Evolutionary conservation across 2,329 filamentous ascomycete species (phyloP), one percentile per base, ranked within the genome.

Genomic region (Colletotrichum filicis): DNA sequence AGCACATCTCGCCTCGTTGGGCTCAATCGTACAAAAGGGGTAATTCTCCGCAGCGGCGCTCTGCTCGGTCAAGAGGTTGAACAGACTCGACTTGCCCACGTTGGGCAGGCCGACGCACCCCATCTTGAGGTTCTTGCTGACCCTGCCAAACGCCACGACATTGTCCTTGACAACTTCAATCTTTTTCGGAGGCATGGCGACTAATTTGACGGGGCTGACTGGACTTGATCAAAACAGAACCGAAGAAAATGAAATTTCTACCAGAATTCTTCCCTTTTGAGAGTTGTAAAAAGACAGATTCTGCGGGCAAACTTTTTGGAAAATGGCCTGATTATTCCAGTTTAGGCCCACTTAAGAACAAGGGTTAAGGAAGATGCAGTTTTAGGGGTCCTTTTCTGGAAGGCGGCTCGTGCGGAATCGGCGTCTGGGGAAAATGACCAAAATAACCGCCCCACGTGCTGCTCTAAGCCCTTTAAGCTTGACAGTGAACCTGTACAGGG

Each of bases 1-100:
- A 68, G 82, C 79, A 79, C 84, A 85, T 76, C 84, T 82, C 66
- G 84, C 84, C 78, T 85, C 84, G 28, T 86, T 85, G 52, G 84
- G 84, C 79, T 86, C 84, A 78, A 86, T 86, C 0, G 84, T 86
- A 76, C 84, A 86, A 66, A 86, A 86, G 0, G 84, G 84, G 71
- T 85, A 85, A 75, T 85, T 85, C 76, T 85, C 84, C 0, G 84
- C 84, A 1, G 84, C 81, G 46, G 83, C 84, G 76, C 81, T 85
- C 79, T 86, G 83, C 77, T 85, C 82, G 3, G 84, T 86, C 78
- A 86, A 79, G 42, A 86, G 80, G 56, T 86, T 86, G 78, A 86
- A 86, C 73, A 86, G 74, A 58, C 81, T 84, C n/a, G 82, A 84
- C 74, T 86, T 86, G 61, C 84, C 84, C 62, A 86, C 84, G 66